Evolutionary conservation across 768 basidiomycete species (phyloP), one percentile per base, ranked within the genome.

Genomic region (Russula dissimulans): DNA sequence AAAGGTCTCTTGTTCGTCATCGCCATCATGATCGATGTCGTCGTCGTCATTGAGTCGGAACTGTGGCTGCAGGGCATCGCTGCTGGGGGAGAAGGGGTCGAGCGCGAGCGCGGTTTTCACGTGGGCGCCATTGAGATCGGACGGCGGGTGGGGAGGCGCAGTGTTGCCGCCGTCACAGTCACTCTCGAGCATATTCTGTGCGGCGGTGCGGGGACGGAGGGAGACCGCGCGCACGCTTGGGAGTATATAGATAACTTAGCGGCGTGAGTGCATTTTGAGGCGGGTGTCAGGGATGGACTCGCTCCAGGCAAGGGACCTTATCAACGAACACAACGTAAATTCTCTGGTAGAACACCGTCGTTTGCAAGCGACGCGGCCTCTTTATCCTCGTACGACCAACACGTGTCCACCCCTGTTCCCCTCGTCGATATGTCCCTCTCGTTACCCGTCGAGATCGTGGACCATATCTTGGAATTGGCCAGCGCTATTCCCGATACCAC

Each of bases 1-100:
- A 7, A 56, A 34, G 38, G 41, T 39, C 11, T 56, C 60, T 17
- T 51, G 44, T 36, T 61, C 60, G 43, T 61, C 60, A 52, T 62
- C 61, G 5, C 61, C 61, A 22, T 57, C 51, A 34, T 62, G 56
- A 12, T 41, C 51, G 18, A 48, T 17, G 32, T 57, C 56, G 8
- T 62, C 56, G 11, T 57, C 52, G 0, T 47, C 45, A 12, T 39
- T 50, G 22, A 42, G 44, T n/a, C 22, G 26, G 29, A 51, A 48
- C 29, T 44, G 60, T 15, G 18, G 44, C 10, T 54, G 52, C 5
- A 32, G 41, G 47, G 47, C 47, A 3, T 17, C 43, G n/a, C 15
- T 38, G 3, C 34, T 18, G 18, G 5, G 45, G 31, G 43, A 41
- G 38, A 44, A 45, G 39, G n/a, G 22, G 22, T 26, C 2, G 22